Base-by-base conservation (phyloP, 768 basidiomycete species). In the Leccinum subgranulosum region DNA sequence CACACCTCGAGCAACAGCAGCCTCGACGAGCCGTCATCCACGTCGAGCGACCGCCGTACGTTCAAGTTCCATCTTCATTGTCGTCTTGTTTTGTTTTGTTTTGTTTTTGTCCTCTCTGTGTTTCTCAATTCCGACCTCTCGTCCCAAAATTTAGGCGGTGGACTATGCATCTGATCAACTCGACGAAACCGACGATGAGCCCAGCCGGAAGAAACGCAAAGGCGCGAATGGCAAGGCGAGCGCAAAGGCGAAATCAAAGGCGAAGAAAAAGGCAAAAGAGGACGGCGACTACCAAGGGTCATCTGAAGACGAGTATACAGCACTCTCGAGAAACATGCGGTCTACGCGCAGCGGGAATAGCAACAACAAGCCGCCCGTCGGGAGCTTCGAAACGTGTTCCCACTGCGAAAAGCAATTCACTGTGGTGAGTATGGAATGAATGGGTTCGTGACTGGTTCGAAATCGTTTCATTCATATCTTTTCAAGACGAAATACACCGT, bases 401-500 rank as follows among this genome's bases (percentile, higher is more conserved):
- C 81, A 81, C 54, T 99, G 96, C 70, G 79, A 81, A 51, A 87
- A 89, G 57, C 84, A 87, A 63, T 97, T 96, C 69, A 92, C 92
- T 15, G 90, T 95, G 67, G 96, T 97, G 71, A 56, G 86, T 80
- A 15, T 28, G 41, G 5, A 43, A 21, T 21, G 19, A n/a, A n/a
- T 41, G 9, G 9, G 39, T 41, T 39, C 9, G 9, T 6, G 29
- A 29, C 33, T 34, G 11, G 51, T 33, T 57, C 7, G 7, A 10
- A 21, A 14, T 45, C n/a, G 19, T 12, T 34, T 62, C 8, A 55
- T 21, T 25, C 14, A 1, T 29, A 36, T 33, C 17, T 10, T 36
- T 27, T 46, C 17, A 45, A 95, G 94, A 94, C 91, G 2, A 87
- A 84, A 65, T 98, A 96, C 66, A 97, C 95, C 0, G 75, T 90